Conservation (phyloP, 257 asterid species). For the Solanum acaule region DNA sequence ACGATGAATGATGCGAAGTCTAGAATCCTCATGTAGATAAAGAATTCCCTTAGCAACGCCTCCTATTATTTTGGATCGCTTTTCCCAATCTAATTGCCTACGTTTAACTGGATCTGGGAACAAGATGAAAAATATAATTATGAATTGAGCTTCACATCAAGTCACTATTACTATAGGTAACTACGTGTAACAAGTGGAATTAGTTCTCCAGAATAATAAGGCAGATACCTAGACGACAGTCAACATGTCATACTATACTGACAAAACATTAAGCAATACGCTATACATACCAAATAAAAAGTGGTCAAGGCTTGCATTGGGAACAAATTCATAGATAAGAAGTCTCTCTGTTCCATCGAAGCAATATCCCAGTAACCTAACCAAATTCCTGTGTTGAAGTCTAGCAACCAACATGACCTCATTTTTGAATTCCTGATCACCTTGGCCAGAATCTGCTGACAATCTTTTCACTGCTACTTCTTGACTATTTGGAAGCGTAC, state of each 20-base stretch:
- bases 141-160: neutral
- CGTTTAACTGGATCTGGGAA: neutral
- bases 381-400: slow-evolving; percentile 21
- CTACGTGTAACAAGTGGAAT: neutral
- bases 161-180: neutral
- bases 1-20: no score
- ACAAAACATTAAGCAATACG: neutral
- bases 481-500: slow-evolving; percentile 5
- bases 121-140: neutral
- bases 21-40: no score
- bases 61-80: slow-evolving; percentile 3
- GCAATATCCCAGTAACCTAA: slow-evolving; percentile 13
- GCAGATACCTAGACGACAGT: neutral
- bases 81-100: neutral
- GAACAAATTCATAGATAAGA: slow-evolving; percentile 15
- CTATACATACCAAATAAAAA: slow-evolving; percentile 11
- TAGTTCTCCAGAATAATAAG: neutral
- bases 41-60: slow-evolving; percentile 6
- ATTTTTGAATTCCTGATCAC: slow-evolving; percentile 6
- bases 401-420: slow-evolving; percentile 8
- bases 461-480: slow-evolving; percentile 18
- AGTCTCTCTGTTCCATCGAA: slow-evolving; percentile 9
- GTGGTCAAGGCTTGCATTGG: slow-evolving; percentile 12
- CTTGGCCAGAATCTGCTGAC: slow-evolving; percentile 4
- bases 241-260: neutral